Base-by-base conservation (phyloP, 768 basidiomycete genomes). In the Phanerochaete carnosa region DNA sequence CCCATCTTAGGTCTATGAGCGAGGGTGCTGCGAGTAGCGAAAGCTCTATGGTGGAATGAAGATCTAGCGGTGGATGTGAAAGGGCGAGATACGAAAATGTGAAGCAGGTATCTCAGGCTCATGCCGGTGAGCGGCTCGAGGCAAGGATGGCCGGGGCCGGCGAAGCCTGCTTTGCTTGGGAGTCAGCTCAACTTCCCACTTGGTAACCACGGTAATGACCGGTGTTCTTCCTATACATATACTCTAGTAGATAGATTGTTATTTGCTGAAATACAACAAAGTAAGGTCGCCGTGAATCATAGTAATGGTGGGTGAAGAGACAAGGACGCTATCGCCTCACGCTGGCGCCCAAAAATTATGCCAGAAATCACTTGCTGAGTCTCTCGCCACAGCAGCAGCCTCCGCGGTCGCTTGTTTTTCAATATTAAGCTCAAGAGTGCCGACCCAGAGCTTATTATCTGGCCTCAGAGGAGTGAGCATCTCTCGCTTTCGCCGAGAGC, bases 1-100 rank as follows among this genome's bases (percentile, higher is more conserved):
- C 72, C 74, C 77, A 77, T 78, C 43, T 2, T 28, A 8, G 54
- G 1, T 39, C 35, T 43, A 7, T 43, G 39, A 12, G 19, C 19
- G 39, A 7, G 7, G 15, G 33, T 35, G 15, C 39, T 43, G 6
- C 16, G 19, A 19, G 39, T 19, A 12, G 39, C 39, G 19, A 4
- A 43, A 51, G 28, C 47, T 29, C 47, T 49, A 25, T 9, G 26
- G 7, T 3, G 9, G 23, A 11, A 6, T 25, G 9, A 25, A 5
- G 28, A 25, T 26, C 11, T 9, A 19, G 19, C 16, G 39, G 11
- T 4, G 47, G 23, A 29, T 26, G 23, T 49, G 22, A 29, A 25
- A 49, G 13, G 19, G 16, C 28, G 47, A 49, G 28, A 9, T 3
- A 9, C 25, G 13, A 25, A 7, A 25, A 25, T 25, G 28, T 29